Evolutionary conservation across 805 yeast species (phyloP).

Genomic region (Nakazawaea sp.): DNA sequence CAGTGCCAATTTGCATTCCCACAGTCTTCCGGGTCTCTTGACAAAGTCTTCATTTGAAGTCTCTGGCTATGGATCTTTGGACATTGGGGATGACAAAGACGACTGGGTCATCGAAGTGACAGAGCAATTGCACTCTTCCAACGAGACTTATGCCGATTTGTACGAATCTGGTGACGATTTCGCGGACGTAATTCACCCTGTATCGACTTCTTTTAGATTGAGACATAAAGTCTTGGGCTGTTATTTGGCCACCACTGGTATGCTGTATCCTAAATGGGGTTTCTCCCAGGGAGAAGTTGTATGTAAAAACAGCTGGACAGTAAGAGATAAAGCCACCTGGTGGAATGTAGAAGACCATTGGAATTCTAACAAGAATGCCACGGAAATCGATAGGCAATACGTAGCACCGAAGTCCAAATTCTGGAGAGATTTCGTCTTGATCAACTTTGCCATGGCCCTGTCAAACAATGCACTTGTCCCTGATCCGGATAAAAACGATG

Average conservation of each 20-base stretch:
- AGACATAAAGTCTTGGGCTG: constrained; percentile 65
- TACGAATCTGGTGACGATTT: constrained; percentile 43
- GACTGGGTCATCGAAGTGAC: constrained; percentile 71
- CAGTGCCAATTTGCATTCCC: constrained; percentile 65
- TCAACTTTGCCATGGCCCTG: constrained; percentile 78
- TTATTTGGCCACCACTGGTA: constrained; percentile 80
- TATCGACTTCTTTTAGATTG: constrained; percentile 77
- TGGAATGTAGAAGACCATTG: constrained; percentile 76
- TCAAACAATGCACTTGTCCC: constrained; percentile 79
- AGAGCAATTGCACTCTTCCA: constrained; percentile 37
- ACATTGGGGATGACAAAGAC: constrained; percentile 65
- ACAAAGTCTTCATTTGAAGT: constrained; percentile 51
- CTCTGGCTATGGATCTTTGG: constrained; percentile 64
- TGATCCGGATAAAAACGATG: constrained; percentile 64
- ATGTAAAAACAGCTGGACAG: constrained; percentile 47
- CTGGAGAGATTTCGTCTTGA: constrained; percentile 60
- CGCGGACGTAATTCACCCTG: constrained; percentile 56
- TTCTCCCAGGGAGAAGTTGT: constrained; percentile 91
- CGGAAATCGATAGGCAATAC: constrained; percentile 22
- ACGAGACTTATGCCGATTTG: constrained; percentile 17
- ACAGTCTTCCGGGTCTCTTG: constrained; percentile 58
- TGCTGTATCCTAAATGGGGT: constrained; percentile 90
- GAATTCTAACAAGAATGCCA: constrained; percentile 37
- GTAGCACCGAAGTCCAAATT: constrained; percentile 46
- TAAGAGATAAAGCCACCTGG: constrained; percentile 60